phyloP scores from a whole-genome alignment of 2,329 filamentous ascomycete genomes.

The Neoscytalidium dimidiatum region DNA sequence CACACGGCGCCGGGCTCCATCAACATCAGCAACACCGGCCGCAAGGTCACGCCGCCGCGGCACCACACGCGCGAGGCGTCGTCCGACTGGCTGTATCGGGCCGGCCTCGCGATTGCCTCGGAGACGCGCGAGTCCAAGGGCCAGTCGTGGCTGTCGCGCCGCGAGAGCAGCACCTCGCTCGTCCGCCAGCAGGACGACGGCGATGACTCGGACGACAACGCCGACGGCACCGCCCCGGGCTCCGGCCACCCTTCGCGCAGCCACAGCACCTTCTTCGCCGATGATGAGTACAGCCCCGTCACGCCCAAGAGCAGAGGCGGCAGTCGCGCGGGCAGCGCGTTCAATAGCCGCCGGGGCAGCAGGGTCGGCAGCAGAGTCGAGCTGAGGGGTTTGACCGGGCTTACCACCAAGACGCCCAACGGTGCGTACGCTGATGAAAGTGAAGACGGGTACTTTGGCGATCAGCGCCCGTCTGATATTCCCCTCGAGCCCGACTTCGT shows the following conservation, averaged over 20 bases:
- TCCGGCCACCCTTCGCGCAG: constrained; percentile 17
- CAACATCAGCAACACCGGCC: constrained; percentile 25
- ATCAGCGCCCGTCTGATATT: constrained; percentile 23
- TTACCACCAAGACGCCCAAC: neutral
- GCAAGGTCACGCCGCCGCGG: constrained; percentile 5
- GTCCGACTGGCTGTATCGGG: constrained; percentile 59
- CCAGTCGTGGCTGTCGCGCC: constrained; percentile 61
- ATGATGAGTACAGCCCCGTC: constrained; percentile 33
- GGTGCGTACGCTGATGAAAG: constrained; percentile 23
- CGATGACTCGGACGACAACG: constrained; percentile 26
- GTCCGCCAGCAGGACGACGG: constrained; percentile 41
- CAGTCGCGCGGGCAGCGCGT: constrained; percentile 26
- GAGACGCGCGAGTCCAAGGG: constrained; percentile 62
- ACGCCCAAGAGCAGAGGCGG: constrained; percentile 12
- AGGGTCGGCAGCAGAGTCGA: constrained; percentile 13
- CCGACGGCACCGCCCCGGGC: neutral
- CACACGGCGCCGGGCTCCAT: constrained; percentile 25
- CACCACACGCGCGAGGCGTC: constrained; percentile 33
- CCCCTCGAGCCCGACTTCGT: constrained; percentile 53
- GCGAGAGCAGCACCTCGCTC: constrained; percentile 58
- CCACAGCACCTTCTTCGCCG: constrained; percentile 26
- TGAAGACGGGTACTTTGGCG: constrained; percentile 34
- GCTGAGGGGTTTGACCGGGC: constrained; percentile 2
- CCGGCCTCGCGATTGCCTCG: constrained; percentile 58
- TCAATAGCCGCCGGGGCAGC: constrained; percentile 11